These are phyloP conservation scores for Pseudogymnoascus sp. DNA, from an alignment of 2,329 filamentous ascomycete species.

Conservation along the genomic window DNA sequence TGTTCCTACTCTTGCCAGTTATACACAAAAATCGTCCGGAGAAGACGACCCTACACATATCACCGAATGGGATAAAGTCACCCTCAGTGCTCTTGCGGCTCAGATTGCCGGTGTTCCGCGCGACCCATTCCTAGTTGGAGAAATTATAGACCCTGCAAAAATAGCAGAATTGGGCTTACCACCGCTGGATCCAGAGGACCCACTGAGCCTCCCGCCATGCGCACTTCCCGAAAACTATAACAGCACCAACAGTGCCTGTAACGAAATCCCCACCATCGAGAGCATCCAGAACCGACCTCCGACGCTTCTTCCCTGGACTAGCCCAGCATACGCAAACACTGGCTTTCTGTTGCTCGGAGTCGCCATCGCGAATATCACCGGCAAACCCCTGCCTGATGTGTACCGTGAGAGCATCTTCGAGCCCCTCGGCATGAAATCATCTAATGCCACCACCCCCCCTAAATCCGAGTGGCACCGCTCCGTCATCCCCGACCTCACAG, in stretches of 20 bases:
- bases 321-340: conserved; percentile 41
- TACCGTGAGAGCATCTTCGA: conserved; percentile 34
- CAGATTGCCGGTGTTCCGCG: conserved; percentile 26
- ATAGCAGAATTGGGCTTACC: neutral
- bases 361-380: conserved; percentile 36
- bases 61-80: conserved; percentile 28
- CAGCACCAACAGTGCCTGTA: neutral
- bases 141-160: conserved; percentile 10
- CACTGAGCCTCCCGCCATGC: conserved; percentile 13
- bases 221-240: conserved; percentile 4
- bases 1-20: conserved; percentile 24
- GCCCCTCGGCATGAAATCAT: conserved; percentile 34
- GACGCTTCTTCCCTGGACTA: conserved; percentile 34
- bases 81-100: conserved; percentile 26
- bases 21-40: neutral
- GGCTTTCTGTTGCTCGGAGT: conserved; percentile 37
- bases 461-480: conserved; percentile 9
- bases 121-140: conserved; percentile 18
- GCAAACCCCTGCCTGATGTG: conserved; percentile 32
- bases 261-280: conserved; percentile 10
- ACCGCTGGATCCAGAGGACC: conserved; percentile 8
- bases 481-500: conserved; percentile 27
- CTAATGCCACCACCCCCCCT: conserved; percentile 29
- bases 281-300: conserved; percentile 29
- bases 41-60: conserved; percentile 18